Percentiles rank a stretch among this genome's conserved stretches.
These are phyloP conservation scores for Phytophthora pistaciae DNA, from an alignment of 352 stramenopile genomes.

Conservation along the genomic window DNA sequence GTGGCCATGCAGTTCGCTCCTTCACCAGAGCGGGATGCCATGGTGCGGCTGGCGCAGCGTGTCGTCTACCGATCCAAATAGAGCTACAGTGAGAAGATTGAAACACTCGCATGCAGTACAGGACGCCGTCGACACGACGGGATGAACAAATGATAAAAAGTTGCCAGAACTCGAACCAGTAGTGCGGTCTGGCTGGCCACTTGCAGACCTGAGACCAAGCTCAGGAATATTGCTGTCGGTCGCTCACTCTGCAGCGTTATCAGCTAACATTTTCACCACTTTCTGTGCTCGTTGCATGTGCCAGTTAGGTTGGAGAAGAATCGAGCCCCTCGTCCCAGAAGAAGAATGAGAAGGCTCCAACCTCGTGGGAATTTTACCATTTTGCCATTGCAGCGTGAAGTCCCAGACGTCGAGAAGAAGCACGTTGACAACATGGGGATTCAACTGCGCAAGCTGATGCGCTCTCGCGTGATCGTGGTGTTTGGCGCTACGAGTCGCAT, in stretches of 20 bases:
- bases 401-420: neutral
- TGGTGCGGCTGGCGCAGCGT: constrained; percentile 88
- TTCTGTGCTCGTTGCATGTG: constrained; percentile 22
- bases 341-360: neutral
- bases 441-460: constrained; percentile 67
- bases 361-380: constrained; percentile 12
- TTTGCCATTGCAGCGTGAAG: neutral
- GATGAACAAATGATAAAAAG: constrained; percentile 35
- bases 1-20: constrained; percentile 89
- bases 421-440: constrained; percentile 49
- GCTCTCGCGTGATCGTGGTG: constrained; percentile 72
- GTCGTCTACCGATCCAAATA: constrained; percentile 93
- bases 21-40: constrained; percentile 82
- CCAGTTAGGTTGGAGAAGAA: constrained; percentile 30
- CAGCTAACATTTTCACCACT: neutral
- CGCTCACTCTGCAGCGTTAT: neutral
- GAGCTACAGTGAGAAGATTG: constrained; percentile 33
- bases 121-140: constrained; percentile 11
- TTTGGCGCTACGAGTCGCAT: constrained; percentile 80
- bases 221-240: too few relatives aligned
- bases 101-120: constrained; percentile 17
- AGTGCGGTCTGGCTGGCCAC: neutral
- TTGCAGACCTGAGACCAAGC: constrained; percentile 6
- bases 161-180: constrained; percentile 14
- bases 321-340: neutral